Conservation (phyloP, 371 early-diverging fungal genomes). For the Mortierella sp. region DNA sequence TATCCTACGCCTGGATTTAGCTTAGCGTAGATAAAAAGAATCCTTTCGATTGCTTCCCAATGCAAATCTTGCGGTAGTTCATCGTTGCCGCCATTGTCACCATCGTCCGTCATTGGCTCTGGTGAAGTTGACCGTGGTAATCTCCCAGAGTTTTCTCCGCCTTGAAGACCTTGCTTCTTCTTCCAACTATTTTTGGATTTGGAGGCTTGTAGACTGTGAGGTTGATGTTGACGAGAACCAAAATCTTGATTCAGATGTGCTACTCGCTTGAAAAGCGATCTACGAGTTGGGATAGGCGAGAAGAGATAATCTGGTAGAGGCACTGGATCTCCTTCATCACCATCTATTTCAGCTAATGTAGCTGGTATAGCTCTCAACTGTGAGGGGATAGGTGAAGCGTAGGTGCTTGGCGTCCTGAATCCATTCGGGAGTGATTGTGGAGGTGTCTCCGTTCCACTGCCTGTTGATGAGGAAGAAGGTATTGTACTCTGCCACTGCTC, state of each 20-base stretch:
- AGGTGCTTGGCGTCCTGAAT: conserved; percentile 29
- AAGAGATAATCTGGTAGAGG: conserved; percentile 61
- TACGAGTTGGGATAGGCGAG: conserved; percentile 69
- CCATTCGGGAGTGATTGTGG: conserved; percentile 14
- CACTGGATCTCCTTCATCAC: background rate
- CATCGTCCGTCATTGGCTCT: background rate
- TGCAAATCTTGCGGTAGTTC: conserved; percentile 73
- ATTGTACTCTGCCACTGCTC: conserved; percentile 12
- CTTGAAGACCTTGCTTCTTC: conserved; percentile 12
- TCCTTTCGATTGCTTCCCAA: conserved; percentile 87
- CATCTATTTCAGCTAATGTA: conserved; percentile 4
- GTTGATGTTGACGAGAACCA: conserved; percentile 60
- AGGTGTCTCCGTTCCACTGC: conserved; percentile 22
- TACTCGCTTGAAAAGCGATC: conserved; percentile 75
- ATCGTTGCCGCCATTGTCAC: conserved; percentile 17
- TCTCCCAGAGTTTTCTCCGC: conserved; percentile 1
- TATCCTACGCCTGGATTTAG: conserved; percentile 90
- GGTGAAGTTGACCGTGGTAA: conserved; percentile 10
- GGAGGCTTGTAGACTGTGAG: conserved; percentile 36
- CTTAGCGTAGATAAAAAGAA: conserved; percentile 87
- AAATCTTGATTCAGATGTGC: conserved; percentile 74
- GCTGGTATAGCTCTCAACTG: conserved; percentile 27
- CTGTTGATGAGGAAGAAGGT: background rate
- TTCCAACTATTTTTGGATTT: conserved; percentile 27
- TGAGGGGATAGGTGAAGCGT: conserved; percentile 28